phyloP scores from a whole-genome alignment of 75 land plant species.

The Larix kaempferi region DNA sequence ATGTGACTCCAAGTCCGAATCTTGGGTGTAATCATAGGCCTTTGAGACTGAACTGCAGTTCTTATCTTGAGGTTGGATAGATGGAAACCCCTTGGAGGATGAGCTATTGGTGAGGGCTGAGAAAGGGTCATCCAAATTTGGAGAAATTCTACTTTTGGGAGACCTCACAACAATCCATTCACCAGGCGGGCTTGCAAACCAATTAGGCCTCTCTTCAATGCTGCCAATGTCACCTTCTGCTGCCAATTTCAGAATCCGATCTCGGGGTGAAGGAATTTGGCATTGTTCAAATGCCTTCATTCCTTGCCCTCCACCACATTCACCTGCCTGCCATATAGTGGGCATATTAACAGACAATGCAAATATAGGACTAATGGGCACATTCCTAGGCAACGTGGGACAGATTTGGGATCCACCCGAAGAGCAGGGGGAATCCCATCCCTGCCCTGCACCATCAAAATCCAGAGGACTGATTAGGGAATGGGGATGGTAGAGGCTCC shows the following conservation, averaged over 20 bases:
- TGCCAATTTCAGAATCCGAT: not conserved
- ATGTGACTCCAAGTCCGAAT: too few species aligned
- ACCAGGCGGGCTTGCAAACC: not conserved
- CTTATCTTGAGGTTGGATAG: too few species aligned
- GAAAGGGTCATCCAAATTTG: not conserved
- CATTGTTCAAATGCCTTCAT: too few species aligned
- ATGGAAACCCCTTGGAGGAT: not conserved
- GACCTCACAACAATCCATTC: not conserved
- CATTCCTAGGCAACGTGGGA: too few species aligned
- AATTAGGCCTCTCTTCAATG: not conserved
- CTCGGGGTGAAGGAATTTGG: not conserved
- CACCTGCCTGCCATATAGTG: too few species aligned
- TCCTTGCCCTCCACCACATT: too few species aligned
- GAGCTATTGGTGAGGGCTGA: not conserved
- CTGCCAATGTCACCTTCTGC: not conserved
- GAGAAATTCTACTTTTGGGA: not conserved
- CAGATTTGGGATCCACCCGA: too few species aligned
- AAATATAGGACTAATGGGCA: too few species aligned
- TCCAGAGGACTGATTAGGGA: not conserved
- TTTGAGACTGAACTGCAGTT: too few species aligned
- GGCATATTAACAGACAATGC: not conserved
- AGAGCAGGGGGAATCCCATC: not conserved
- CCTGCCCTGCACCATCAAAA: not conserved
- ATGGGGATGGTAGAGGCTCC: not conserved
- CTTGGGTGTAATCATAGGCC: too few species aligned